Conservation (phyloP, 2,329 filamentous ascomycete genomes). For the Scorias spongiosa region DNA sequence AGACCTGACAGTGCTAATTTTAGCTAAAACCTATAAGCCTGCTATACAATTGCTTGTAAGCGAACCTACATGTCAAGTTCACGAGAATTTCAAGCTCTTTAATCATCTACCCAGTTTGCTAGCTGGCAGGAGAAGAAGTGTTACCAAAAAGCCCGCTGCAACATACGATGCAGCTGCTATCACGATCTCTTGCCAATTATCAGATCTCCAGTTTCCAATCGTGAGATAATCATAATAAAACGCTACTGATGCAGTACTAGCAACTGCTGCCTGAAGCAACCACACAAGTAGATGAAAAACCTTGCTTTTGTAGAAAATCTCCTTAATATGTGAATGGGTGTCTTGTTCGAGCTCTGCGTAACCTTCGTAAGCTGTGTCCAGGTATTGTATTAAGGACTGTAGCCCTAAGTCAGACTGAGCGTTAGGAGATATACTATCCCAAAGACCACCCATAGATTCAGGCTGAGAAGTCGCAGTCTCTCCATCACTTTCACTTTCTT, state of each 20-base stretch:
- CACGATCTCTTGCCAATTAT: background rate
- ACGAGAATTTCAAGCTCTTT: too few species aligned
- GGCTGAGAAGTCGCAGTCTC: too few species aligned
- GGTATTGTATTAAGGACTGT: background rate
- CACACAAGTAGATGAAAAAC: background rate
- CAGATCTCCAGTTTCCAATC: background rate
- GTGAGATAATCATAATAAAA: background rate
- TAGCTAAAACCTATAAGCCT: too few species aligned
- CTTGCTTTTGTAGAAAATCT: background rate
- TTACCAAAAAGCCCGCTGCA: background rate
- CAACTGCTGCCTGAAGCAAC: background rate
- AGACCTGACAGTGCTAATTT: too few species aligned
- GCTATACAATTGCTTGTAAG: too few species aligned
- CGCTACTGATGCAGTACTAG: background rate
- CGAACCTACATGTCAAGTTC: too few species aligned
- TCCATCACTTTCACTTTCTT: background rate
- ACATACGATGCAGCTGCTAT: background rate
- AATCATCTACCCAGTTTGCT: background rate
- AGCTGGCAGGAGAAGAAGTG: background rate
- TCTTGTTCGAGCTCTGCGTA: background rate
- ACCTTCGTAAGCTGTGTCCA: background rate
- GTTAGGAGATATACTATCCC: background rate
- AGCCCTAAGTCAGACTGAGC: background rate
- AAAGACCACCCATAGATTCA: background rate
- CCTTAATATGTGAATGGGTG: background rate